These are phyloP conservation scores for Fagus crenata DNA, from an alignment of 306 rosid genomes.

Conservation along the genomic window DNA sequence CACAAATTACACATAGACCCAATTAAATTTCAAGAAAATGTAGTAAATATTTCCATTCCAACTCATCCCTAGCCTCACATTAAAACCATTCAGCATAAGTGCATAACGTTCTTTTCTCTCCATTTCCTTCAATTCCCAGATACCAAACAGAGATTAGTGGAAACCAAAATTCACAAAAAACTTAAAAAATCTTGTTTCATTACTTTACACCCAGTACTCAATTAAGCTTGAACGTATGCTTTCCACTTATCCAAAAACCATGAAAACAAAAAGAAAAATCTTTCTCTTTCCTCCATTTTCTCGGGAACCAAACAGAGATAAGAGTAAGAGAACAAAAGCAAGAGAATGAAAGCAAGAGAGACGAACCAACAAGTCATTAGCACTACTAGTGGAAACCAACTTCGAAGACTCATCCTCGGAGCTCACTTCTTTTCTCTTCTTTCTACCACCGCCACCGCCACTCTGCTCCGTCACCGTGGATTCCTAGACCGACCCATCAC, in stretches of 20 bases:
- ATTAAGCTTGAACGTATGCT: too few relatives aligned
- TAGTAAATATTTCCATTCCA: background rate
- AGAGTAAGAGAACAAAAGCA: conserved; percentile 21
- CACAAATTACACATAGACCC: background rate
- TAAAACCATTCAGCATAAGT: background rate
- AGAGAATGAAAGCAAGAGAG: background rate
- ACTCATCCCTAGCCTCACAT: background rate
- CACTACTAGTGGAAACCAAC: conserved; percentile 55
- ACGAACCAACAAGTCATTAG: conserved; percentile 67
- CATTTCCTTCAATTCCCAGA: background rate
- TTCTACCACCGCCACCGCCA: conserved; percentile 38
- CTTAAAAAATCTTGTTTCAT: background rate
- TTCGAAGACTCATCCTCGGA: conserved; percentile 71
- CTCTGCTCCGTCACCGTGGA: conserved; percentile 70
- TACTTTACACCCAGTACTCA: too few relatives aligned
- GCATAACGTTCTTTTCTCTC: background rate
- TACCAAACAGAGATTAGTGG: background rate
- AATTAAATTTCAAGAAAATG: conserved; percentile 1
- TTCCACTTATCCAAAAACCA: too few relatives aligned
- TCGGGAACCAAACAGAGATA: conserved; percentile 5
- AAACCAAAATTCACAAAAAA: background rate
- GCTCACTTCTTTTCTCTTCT: conserved; percentile 64
- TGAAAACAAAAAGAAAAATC: too few relatives aligned
- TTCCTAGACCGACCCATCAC: conserved; percentile 60
- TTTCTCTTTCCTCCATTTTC: conserved; percentile 1